A percentile compares a stretch with the other conserved stretches of the same genome.
Evolutionary conservation across 2,329 filamentous ascomycete species (phyloP).

Genomic region (Xenoacremonium recifei): DNA sequence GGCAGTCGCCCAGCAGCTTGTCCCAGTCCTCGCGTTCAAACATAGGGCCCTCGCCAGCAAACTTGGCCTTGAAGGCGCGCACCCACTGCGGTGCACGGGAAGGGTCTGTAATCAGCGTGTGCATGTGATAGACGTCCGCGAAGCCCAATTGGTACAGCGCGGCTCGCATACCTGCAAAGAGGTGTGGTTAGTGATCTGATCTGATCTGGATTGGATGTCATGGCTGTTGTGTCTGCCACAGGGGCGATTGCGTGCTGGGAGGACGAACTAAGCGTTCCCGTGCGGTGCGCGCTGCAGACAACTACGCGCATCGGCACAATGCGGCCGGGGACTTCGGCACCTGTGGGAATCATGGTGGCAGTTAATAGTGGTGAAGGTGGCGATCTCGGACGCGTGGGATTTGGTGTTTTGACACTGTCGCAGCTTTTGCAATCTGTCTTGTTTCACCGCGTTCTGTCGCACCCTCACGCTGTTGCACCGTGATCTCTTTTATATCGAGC

Average conservation of each 20-base stretch:
- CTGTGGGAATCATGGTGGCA: no score
- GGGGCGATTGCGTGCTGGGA: constrained; percentile 7
- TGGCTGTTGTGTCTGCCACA: no score
- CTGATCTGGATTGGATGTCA: no score
- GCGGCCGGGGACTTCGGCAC: constrained; percentile 26
- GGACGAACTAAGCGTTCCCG: constrained; percentile 36
- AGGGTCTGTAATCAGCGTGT: constrained; percentile 26
- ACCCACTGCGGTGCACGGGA: constrained; percentile 28
- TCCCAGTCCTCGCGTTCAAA: constrained; percentile 44
- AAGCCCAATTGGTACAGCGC: constrained; percentile 35
- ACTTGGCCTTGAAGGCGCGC: constrained; percentile 32
- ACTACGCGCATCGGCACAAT: constrained; percentile 40
- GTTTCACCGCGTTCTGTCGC: no score
- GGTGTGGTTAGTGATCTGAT: no score
- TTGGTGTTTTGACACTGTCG: no score
- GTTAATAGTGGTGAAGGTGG: no score
- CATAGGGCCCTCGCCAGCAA: constrained; percentile 22
- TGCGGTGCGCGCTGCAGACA: constrained; percentile 38
- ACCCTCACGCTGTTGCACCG: no score
- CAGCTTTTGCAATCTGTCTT: no score
- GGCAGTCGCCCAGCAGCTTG: constrained; percentile 41
- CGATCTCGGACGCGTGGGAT: no score
- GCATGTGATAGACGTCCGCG: constrained; percentile 37
- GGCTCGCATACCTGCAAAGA: constrained; percentile 31
- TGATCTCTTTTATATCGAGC: no score